A percentile compares a stretch with the other conserved stretches of the same genome.
Evolutionary conservation across 495 filamentous ascomycete species (phyloP).

Genomic region (Pyrenopolyporus hunteri): DNA sequence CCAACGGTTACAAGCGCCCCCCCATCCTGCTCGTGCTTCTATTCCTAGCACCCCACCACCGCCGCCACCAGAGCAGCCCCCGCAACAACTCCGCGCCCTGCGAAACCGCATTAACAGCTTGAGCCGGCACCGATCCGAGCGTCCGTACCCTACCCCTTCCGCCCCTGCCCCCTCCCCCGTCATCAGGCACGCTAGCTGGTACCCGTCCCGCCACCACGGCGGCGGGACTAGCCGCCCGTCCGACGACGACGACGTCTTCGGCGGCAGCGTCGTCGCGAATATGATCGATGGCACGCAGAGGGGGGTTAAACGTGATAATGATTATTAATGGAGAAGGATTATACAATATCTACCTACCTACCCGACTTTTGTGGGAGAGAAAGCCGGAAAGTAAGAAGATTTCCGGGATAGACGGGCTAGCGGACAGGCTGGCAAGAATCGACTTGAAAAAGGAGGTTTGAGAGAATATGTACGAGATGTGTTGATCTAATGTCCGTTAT

Average conservation of each 20-base stretch:
- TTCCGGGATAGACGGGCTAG: too few relatives aligned
- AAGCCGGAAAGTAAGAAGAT: too few relatives aligned
- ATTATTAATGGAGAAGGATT: background rate
- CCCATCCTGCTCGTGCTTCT: background rate
- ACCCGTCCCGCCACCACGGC: too few relatives aligned
- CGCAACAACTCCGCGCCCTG: slow-evolving; percentile 8
- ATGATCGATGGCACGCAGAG: slow-evolving; percentile 37
- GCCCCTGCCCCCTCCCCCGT: background rate
- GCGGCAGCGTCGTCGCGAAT: slow-evolving; percentile 32
- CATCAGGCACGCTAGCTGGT: too few relatives aligned
- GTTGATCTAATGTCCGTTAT: too few relatives aligned
- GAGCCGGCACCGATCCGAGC: background rate
- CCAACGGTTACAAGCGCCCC: background rate
- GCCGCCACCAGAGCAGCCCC: background rate
- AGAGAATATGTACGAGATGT: too few relatives aligned
- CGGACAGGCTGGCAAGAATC: too few relatives aligned
- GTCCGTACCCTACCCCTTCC: background rate
- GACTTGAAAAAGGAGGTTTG: background rate
- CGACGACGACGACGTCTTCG: slow-evolving; percentile 16
- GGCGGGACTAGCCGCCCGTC: background rate
- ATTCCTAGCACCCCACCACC: background rate
- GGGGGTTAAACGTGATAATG: slow-evolving; percentile 14
- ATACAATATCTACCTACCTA: background rate
- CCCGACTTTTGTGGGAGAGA: too few relatives aligned
- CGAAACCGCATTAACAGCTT: slow-evolving; percentile 14